Base-by-base conservation (phyloP, 192 early-diverging fungal species). In the Coemansia sp. region DNA sequence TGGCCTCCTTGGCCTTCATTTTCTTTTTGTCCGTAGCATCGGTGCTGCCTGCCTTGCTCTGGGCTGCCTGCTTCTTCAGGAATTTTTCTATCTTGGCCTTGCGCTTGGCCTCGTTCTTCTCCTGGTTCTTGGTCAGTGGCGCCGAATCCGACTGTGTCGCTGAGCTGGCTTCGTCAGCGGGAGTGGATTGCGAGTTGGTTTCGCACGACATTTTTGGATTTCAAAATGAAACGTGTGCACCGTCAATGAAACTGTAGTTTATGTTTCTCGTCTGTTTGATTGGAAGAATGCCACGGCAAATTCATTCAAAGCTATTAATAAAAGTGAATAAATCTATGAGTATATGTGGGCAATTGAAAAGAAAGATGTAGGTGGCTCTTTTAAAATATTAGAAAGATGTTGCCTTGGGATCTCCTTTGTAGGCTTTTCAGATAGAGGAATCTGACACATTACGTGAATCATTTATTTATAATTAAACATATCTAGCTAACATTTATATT, bases 51-150 rank as follows among this genome's bases (percentile, higher is more conserved):
- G 63, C 64, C 22, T 48, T 50, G 40, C 52, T 61, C 57, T 55
- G 59, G 11, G 81, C 79, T 55, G 88, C 91, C 70, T 95, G 83
- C 82, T 96, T 98, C 33, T 92, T 92, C 59, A 84, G 71, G 73
- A 94, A 93, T 77, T 98, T 98, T 48, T 89, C 94, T 60, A 93
- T 78, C 80, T 98, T 98, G 44, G 89, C 96, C 54, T 85, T 79
- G 71, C 88, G 85, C 81, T 93, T 94, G 65, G 92, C 94, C 72
- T 94, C 92, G 62, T 94, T 93, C 82, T 94, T 93, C 38, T 87
- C 89, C 50, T 87, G 85, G 64, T 95, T 98, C 67, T 93, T 93
- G 42, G 87, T 82, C 75, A 86, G 86, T 37, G 61, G 50, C 17
- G 53, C 31, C 45, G 28, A 38, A 29, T 15, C 31, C 31, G 29